Percentiles rank a stretch among this genome's conserved stretches.
phyloP scores from a whole-genome alignment of 208 protist genomes.

The Crithidia expoeki region DNA sequence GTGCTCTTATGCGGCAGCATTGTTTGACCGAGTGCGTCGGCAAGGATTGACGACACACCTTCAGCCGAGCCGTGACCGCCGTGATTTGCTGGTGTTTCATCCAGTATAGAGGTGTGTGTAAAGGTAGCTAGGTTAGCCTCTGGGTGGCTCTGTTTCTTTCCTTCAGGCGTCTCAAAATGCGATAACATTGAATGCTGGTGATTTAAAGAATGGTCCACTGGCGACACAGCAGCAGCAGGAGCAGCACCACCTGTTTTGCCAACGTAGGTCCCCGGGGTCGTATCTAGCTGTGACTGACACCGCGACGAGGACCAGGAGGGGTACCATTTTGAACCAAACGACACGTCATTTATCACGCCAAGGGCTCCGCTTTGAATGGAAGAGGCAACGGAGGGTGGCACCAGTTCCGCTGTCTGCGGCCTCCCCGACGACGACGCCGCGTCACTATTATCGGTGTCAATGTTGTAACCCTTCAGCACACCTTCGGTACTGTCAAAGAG shows the following conservation, averaged over 20 bases:
- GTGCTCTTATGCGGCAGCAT: conserved; percentile 11
- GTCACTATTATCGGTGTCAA: not conserved
- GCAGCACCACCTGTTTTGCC: not conserved
- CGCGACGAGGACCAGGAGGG: not conserved
- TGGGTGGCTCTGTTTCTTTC: not conserved
- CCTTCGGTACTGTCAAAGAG: not conserved
- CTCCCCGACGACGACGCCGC: not conserved
- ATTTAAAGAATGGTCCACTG: not conserved
- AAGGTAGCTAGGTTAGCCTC: not conserved
- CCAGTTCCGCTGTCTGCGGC: not conserved
- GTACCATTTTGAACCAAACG: conserved; percentile 3
- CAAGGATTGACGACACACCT: not conserved
- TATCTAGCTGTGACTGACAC: not conserved
- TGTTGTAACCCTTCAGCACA: not conserved
- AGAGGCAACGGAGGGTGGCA: conserved; percentile 10
- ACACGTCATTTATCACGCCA: not conserved
- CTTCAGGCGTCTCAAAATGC: not conserved
- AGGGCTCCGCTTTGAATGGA: conserved; percentile 10
- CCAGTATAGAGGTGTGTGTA: not conserved
- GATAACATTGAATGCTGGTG: not conserved
- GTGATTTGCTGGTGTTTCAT: not conserved
- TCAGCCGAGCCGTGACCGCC: not conserved
- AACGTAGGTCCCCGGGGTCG: not conserved
- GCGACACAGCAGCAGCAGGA: not conserved
- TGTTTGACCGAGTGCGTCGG: conserved; percentile 4